Conservation (phyloP, 1,284 basidiomycete species). For the Sporisorium sorghi region DNA sequence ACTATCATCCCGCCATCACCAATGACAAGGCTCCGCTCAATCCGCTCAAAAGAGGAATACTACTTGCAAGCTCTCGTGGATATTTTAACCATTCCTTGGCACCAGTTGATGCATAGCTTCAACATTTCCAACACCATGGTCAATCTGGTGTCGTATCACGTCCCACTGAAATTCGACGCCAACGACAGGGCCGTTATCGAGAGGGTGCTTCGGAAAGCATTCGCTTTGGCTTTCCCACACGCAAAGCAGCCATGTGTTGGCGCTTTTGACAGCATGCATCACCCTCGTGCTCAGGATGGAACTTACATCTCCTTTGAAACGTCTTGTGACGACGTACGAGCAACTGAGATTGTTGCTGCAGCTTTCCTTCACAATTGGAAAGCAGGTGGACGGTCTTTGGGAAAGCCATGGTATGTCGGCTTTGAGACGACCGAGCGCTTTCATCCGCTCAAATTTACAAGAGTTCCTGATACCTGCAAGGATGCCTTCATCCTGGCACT, state of each 20-base stretch:
- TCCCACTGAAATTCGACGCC: background rate
- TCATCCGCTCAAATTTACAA: background rate
- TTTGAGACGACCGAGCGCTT: conserved; percentile 4
- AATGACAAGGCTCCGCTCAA: background rate
- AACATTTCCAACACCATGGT: too few species aligned
- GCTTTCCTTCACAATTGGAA: background rate
- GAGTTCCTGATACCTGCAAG: background rate
- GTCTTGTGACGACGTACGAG: background rate
- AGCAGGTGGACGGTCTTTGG: background rate
- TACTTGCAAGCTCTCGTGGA: background rate
- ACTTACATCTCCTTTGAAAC: background rate
- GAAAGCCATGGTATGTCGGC: conserved; percentile 8
- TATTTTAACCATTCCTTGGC: background rate
- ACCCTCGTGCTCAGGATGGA: background rate
- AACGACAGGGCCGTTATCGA: background rate
- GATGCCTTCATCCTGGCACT: conserved; percentile 4
- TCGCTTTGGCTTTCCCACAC: background rate
- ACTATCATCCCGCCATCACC: too few species aligned
- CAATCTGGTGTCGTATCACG: background rate
- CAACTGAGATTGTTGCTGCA: background rate
- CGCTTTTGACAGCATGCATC: too few species aligned
- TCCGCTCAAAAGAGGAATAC: background rate
- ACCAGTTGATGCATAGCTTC: background rate
- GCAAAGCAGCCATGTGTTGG: background rate
- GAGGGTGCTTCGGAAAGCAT: background rate